Evolutionary conservation across 345 rosid species (phyloP).

Genomic region (Pugionium cornutum): DNA sequence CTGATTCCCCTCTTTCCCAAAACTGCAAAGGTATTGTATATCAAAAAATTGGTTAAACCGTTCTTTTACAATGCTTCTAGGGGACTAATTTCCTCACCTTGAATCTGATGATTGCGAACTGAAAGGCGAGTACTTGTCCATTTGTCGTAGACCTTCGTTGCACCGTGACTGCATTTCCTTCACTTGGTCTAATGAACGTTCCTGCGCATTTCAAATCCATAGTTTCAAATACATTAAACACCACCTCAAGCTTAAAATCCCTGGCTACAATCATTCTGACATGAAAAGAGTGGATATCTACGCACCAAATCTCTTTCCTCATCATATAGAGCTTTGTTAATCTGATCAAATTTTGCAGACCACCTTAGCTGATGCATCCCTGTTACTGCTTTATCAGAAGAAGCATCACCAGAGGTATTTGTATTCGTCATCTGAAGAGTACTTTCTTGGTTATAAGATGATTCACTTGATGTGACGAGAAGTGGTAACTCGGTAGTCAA

Average conservation of each 20-base stretch:
- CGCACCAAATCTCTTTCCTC: slow-evolving; percentile 89
- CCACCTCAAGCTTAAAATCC: background rate
- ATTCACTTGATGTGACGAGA: slow-evolving; percentile 60
- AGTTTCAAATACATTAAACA: slow-evolving; percentile 17
- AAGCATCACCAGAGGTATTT: slow-evolving; percentile 40
- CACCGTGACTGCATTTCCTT: slow-evolving; percentile 75
- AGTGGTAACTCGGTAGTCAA: slow-evolving; percentile 74
- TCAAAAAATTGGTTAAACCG: slow-evolving; percentile 11
- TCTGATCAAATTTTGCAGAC: slow-evolving; percentile 70
- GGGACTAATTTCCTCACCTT: slow-evolving; percentile 46
- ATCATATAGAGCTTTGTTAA: slow-evolving; percentile 70
- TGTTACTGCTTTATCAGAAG: slow-evolving; percentile 40
- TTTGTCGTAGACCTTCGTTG: slow-evolving; percentile 70
- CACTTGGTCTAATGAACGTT: slow-evolving; percentile 67
- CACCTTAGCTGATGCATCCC: slow-evolving; percentile 66
- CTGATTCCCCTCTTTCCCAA: slow-evolving; percentile 39
- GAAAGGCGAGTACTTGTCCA: slow-evolving; percentile 42
- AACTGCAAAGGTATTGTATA: slow-evolving; percentile 43
- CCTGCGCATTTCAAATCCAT: slow-evolving; percentile 53
- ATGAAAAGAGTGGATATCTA: slow-evolving; percentile 30
- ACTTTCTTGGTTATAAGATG: slow-evolving; percentile 52
- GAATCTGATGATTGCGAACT: slow-evolving; percentile 49
- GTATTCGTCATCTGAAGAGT: slow-evolving; percentile 23
- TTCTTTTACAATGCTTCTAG: background rate
- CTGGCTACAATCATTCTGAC: slow-evolving; percentile 6